Percentiles rank a stretch among this genome's conserved stretches.
Conservation (phyloP, 768 basidiomycete species). For the Termitomyces sp. region DNA sequence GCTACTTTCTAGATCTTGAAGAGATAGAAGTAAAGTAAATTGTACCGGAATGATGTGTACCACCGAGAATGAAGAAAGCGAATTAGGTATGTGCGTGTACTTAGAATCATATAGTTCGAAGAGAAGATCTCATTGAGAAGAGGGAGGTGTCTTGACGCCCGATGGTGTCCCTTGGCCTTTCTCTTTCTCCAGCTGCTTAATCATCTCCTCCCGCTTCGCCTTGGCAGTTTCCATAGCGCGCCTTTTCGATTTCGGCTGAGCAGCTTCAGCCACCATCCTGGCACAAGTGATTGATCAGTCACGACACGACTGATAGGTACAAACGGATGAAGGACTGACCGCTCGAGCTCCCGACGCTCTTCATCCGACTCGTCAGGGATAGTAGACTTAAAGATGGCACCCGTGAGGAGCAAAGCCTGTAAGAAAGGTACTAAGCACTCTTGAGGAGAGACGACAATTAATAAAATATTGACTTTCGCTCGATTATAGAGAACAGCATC, state of each 20-base stretch:
- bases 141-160: slow-evolving; percentile 4
- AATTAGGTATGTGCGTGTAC: slow-evolving; percentile 1
- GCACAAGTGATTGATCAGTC: not conserved
- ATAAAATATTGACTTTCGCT: slow-evolving; percentile 61
- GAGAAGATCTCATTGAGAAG: not conserved
- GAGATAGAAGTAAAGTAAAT: slow-evolving; percentile 7
- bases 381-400: slow-evolving; percentile 83
- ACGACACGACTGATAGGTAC: not conserved
- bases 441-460: not conserved
- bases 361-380: slow-evolving; percentile 88
- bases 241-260: slow-evolving; percentile 65
- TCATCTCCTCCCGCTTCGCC: slow-evolving; percentile 34
- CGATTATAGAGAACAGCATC: slow-evolving; percentile 73
- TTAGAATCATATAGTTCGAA: not conserved
- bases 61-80: not conserved
- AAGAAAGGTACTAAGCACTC: not conserved
- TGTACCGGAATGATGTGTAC: not conserved
- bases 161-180: slow-evolving; percentile 9
- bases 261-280: slow-evolving; percentile 87
- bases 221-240: slow-evolving; percentile 26
- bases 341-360: slow-evolving; percentile 90
- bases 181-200: slow-evolving; percentile 23
- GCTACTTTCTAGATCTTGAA: not conserved
- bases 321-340: slow-evolving; percentile 40
- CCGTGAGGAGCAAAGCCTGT: slow-evolving; percentile 82